A percentile compares a stretch with the other conserved stretches of the same genome.
phyloP scores from a whole-genome alignment of 2,329 filamentous ascomycete species.

The Dendrostoma leiphaemia region DNA sequence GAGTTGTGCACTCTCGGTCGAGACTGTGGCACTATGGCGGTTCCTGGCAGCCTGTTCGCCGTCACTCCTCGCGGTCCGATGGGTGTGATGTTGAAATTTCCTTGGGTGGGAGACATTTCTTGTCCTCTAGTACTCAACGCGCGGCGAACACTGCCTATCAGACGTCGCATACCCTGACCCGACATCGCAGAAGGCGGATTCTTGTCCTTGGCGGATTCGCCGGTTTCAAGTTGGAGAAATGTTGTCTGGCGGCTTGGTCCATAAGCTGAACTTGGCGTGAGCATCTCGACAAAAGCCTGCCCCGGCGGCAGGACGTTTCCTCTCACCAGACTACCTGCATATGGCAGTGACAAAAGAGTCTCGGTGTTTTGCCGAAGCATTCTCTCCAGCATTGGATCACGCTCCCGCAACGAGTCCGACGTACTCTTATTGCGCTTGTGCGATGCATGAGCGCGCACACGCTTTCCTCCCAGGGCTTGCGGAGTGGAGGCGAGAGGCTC shows the following conservation, averaged over 20 bases:
- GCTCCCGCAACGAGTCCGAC: conserved; percentile 78
- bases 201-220: conserved; percentile 40
- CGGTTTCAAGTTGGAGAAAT: conserved; percentile 42
- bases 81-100: conserved; percentile 47
- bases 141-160: conserved; percentile 82
- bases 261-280: conserved; percentile 48
- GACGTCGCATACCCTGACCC: conserved; percentile 76
- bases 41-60: conserved; percentile 57
- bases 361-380: conserved; percentile 53
- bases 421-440: conserved; percentile 88
- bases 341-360: conserved; percentile 61
- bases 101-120: conserved; percentile 41
- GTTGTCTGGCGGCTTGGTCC: conserved; percentile 52
- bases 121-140: conserved; percentile 66
- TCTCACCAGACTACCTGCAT: conserved; percentile 81
- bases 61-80: conserved; percentile 52
- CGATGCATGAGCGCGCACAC: conserved; percentile 50
- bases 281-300: conserved; percentile 74
- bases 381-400: conserved; percentile 46
- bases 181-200: conserved; percentile 57
- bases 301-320: conserved; percentile 81
- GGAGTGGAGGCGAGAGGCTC: conserved; percentile 58
- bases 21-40: conserved; percentile 58
- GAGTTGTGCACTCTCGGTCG: conserved; percentile 41
- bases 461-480: conserved; percentile 56